These are phyloP conservation scores for Lachnellula subtilissima DNA, from an alignment of 2,329 filamentous ascomycete species.

Conservation along the genomic window DNA sequence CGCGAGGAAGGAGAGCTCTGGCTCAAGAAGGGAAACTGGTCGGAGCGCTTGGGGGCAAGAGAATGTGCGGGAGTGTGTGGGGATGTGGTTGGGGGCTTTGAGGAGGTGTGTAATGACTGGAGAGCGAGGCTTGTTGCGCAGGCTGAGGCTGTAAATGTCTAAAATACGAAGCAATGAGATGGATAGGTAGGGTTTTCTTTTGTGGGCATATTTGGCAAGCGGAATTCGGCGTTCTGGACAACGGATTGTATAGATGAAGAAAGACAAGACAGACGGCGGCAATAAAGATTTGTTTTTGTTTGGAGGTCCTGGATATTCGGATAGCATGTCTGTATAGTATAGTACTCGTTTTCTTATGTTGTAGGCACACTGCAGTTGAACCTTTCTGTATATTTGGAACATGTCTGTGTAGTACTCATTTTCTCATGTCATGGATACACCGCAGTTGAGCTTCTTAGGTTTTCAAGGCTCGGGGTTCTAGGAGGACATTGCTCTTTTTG, in stretches of 20 bases:
- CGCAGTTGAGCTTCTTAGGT: too few species aligned
- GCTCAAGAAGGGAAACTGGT: slow-evolving; percentile 79
- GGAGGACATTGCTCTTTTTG: too few species aligned
- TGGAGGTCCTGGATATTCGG: background rate
- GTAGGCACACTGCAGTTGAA: too few species aligned
- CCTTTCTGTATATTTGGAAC: background rate
- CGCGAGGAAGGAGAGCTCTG: slow-evolving; percentile 78
- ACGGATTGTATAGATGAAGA: background rate
- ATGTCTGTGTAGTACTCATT: too few species aligned
- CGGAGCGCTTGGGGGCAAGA: slow-evolving; percentile 66
- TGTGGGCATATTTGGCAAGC: background rate
- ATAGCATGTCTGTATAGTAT: too few species aligned
- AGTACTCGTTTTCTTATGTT: too few species aligned
- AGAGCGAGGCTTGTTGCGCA: slow-evolving; percentile 67
- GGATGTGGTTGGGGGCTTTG: slow-evolving; percentile 88
- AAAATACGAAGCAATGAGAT: background rate
- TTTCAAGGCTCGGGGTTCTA: too few species aligned
- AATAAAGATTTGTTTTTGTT: background rate
- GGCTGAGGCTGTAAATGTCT: slow-evolving; percentile 29
- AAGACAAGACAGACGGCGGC: background rate
- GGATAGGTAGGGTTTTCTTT: background rate
- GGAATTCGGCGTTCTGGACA: background rate
- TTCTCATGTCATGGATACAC: too few species aligned
- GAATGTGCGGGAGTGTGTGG: slow-evolving; percentile 81
- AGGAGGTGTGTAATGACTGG: slow-evolving; percentile 83